These are phyloP conservation scores for Penicillium sp. DNA, from an alignment of 2,329 filamentous ascomycete genomes.

Conservation along the genomic window DNA sequence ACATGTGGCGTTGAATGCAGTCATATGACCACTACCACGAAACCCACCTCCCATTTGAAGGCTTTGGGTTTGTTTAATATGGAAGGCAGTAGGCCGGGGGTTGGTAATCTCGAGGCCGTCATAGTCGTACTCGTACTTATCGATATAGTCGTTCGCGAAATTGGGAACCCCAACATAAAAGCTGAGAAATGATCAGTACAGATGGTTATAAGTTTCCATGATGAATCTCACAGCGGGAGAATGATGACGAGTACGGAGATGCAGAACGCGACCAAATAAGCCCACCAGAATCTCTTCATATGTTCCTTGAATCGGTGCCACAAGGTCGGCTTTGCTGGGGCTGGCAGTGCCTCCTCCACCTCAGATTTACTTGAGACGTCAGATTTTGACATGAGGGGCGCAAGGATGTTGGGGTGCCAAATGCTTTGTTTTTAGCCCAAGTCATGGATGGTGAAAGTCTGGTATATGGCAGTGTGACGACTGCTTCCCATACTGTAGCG, in stretches of 20 bases:
- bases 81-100: slow-evolving; percentile 21
- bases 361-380: slow-evolving; percentile 13
- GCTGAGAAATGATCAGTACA: slow-evolving; percentile 6
- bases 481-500: not conserved
- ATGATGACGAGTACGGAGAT: slow-evolving; percentile 19
- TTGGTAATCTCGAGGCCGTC: slow-evolving; percentile 23
- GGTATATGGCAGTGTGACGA: not conserved
- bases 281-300: slow-evolving; percentile 28
- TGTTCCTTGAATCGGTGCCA: slow-evolving; percentile 21
- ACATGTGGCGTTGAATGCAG: slow-evolving; percentile 22
- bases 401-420: not conserved
- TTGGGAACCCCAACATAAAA: slow-evolving; percentile 25
- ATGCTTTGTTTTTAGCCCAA: not conserved
- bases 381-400: slow-evolving; percentile 17
- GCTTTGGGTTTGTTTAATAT: slow-evolving; percentile 19
- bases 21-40: slow-evolving; percentile 21
- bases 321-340: slow-evolving; percentile 12
- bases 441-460: not conserved
- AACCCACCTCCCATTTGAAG: slow-evolving; percentile 18
- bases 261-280: slow-evolving; percentile 19
- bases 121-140: slow-evolving; percentile 21
- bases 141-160: slow-evolving; percentile 24
- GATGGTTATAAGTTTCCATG: not conserved
- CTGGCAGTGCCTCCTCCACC: not conserved
- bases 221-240: slow-evolving; percentile 19